Percentiles rank a stretch among this genome's conserved stretches.
Evolutionary conservation across 345 rosid genomes (phyloP).

Genomic region (Citrus mangshanensis): DNA sequence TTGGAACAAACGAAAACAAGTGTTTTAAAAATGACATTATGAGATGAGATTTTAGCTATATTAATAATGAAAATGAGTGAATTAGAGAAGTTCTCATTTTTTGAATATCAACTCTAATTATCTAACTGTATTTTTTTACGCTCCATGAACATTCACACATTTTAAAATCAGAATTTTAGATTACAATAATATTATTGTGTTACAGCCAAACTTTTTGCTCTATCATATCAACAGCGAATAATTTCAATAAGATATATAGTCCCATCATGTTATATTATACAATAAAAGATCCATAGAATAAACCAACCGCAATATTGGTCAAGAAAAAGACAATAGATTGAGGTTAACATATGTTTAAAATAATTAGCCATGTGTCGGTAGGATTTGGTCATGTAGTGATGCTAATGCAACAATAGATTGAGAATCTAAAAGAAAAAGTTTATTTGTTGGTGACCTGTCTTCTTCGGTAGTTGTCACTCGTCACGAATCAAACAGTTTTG

Average conservation of each 20-base stretch:
- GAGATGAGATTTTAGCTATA: too few species aligned
- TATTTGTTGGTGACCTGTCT: neutral
- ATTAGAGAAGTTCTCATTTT: too few species aligned
- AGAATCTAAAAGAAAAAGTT: neutral
- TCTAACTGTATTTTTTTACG: too few species aligned
- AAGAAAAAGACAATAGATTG: neutral
- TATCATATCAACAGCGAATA: neutral
- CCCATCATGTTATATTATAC: too few species aligned
- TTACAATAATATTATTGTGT: too few species aligned
- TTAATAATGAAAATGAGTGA: too few species aligned
- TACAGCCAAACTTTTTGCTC: neutral
- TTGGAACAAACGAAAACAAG: neutral
- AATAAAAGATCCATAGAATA: too few species aligned
- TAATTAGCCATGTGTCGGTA: neutral
- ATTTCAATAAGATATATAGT: neutral
- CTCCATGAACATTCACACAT: neutral
- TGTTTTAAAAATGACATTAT: too few species aligned
- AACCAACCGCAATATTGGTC: neutral
- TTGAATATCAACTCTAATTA: too few species aligned
- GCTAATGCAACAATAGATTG: neutral
- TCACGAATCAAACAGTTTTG: neutral
- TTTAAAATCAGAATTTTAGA: neutral
- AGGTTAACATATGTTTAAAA: neutral
- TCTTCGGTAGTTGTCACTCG: neutral
- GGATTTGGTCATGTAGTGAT: neutral